Evolutionary conservation across 352 stramenopile genomes (phyloP).

Genomic region (Thraustochytrium striatum): DNA sequence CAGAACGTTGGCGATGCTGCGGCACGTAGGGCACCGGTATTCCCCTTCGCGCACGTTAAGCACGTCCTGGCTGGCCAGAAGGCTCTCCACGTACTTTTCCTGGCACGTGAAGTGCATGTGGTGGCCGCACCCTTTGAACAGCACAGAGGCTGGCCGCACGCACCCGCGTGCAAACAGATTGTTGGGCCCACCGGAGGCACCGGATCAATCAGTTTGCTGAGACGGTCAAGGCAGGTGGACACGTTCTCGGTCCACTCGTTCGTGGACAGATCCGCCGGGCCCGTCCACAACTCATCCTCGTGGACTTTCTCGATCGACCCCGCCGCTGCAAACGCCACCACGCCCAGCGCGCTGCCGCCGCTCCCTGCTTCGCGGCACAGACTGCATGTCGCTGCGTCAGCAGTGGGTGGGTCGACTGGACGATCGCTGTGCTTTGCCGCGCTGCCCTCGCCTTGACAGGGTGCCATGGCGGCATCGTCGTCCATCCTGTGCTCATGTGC

Average conservation of each 20-base stretch:
- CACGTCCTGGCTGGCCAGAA: not conserved
- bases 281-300: not conserved
- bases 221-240: too few relatives aligned
- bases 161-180: too few relatives aligned
- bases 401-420: too few relatives aligned
- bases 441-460: too few relatives aligned
- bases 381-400: not conserved
- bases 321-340: not conserved
- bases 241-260: too few relatives aligned
- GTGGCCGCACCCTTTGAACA: constrained; percentile 9
- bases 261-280: not conserved
- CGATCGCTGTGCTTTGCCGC: too few relatives aligned
- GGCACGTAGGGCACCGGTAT: constrained; percentile 33
- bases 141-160: too few relatives aligned
- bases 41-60: not conserved
- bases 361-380: not conserved
- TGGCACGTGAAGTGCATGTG: constrained; percentile 27
- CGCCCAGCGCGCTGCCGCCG: not conserved
- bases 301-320: not conserved
- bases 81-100: not conserved
- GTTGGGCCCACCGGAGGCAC: too few relatives aligned
- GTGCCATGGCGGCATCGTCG: too few relatives aligned
- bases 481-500: too few relatives aligned
- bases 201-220: too few relatives aligned
- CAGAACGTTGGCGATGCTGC: not conserved